Evolutionary conservation across 306 rosid genomes (phyloP), one percentile per base, ranked within the genome.

Genomic region (Citrullus amarus): DNA sequence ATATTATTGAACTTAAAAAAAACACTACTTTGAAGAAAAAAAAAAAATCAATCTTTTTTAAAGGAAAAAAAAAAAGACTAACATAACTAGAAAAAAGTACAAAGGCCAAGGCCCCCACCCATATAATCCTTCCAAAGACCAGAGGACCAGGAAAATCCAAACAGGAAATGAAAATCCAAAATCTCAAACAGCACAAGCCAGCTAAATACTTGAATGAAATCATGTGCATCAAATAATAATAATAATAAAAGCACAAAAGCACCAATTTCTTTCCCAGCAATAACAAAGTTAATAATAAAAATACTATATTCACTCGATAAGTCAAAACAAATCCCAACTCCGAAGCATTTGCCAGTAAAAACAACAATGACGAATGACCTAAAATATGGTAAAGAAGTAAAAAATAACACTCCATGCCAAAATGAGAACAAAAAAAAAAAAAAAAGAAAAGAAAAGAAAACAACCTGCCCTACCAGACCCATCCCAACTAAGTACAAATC

Each of bases 241-340:
- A 46, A 46, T 2, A 48, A 39, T n/a, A 17, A 2, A 34, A 16
- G 17, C 34, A 34, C 39, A 63, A 34, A 43, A 38, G 13, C 8
- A 13, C 55, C 51, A 43, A 69, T 43, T 69, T 69, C 54, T 69
- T 69, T 6, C 5, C 36, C 44, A 10, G 34, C 17, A 13, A 14
- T 71, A 50, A 30, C 34, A 32, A 32, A 32, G 46, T 18, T 32
- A 8, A 73, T 73, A 73, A 73, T 73, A 53, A 32, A 73, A 46
- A 73, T 53, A 30, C 44, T 73, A 73, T 73, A 73, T 73, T 73
- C 78, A 73, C 78, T 73, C 78, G 22, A 53, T 15, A 73, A 72
- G 77, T 50, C 77, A 28, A 32, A 73, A 32, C 62, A 73, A 73
- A 51, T 73, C 61, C 78, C 78, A 36, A 73, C 78, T 73, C 78